Base-by-base conservation (phyloP, 352 stramenopile genomes). In the Pythium myriotylum region DNA sequence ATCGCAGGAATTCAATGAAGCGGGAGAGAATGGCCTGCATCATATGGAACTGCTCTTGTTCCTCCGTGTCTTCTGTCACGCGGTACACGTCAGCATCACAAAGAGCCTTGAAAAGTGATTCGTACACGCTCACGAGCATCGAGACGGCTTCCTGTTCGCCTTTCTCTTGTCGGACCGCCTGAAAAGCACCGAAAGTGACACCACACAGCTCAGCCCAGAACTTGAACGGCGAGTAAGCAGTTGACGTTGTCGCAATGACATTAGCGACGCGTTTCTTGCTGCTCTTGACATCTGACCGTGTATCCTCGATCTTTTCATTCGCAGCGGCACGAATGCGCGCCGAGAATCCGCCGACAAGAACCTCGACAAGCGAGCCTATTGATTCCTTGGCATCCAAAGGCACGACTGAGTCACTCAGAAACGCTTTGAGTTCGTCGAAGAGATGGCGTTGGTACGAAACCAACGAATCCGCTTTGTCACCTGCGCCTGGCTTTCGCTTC, bases 121-220 rank as follows among this genome's bases (percentile, higher is more conserved):
- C 68, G 46, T 81, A 88, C 17, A 92, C 40, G 1, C 55, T 64
- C 5, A 88, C 67, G 3, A 91, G 50, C 40, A 88, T 62, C 7
- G 48, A 54, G 0, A 19, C 39, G 9, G 59, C 42, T 22, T 23
- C 54, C 0, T 45, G 26, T 17, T 48, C 23, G 1, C 4, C 19
- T 19, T 59, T 32, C 22, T 64, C 20, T 20, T 32, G 33, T 17
- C 74, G 54, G 13, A 42, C 22, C 12, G 77, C 62, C 23, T 91
- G 49, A 39, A 74, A 84, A 27, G 78, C 71, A 22, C 62, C 57
- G 48, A 79, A 88, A 0, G 69, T 68, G 16, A 94, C 79, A 0
- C 78, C 87, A 27, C 76, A 92, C 17, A 93, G 68, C 50, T 95
- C 87, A 3, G 84, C 82, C 87, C 87, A 95, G 52, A 95, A 95